These are phyloP conservation scores for Pholiota molesta DNA, from an alignment of 768 basidiomycete genomes.

Conservation along the genomic window DNA sequence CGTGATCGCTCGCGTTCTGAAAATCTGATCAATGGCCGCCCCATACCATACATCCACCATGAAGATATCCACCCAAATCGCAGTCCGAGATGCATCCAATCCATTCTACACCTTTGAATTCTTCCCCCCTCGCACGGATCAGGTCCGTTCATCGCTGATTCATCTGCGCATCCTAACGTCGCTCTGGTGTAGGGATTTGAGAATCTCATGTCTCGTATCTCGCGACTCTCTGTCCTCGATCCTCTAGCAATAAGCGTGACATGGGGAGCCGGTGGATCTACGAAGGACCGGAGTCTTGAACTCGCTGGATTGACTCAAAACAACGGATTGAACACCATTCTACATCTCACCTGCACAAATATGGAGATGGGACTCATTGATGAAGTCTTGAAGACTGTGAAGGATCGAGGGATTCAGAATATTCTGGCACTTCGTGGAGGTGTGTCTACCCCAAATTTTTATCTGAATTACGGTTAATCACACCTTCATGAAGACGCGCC, in stretches of 20 bases:
- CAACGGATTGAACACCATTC: slow-evolving; percentile 81
- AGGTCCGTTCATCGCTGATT: slow-evolving; percentile 44
- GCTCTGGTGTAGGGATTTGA: slow-evolving; percentile 64
- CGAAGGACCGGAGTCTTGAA: slow-evolving; percentile 85
- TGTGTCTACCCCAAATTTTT: slow-evolving; percentile 30
- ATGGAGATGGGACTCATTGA: slow-evolving; percentile 91
- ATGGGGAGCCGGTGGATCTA: slow-evolving; percentile 97
- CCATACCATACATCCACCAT: slow-evolving; percentile 35
- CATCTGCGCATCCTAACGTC: not conserved
- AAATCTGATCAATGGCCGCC: slow-evolving; percentile 1
- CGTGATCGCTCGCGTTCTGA: slow-evolving; percentile 11
- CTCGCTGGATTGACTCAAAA: slow-evolving; percentile 78
- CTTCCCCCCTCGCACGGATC: slow-evolving; percentile 94
- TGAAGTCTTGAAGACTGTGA: slow-evolving; percentile 81
- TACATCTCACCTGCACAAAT: slow-evolving; percentile 98
- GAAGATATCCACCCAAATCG: slow-evolving; percentile 78
- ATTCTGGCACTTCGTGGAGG: slow-evolving; percentile 93
- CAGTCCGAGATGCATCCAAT: slow-evolving; percentile 36
- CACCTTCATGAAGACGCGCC: slow-evolving; percentile 71
- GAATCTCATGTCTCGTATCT: slow-evolving; percentile 88
- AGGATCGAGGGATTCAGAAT: slow-evolving; percentile 81
- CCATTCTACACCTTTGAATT: slow-evolving; percentile 96
- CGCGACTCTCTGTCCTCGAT: slow-evolving; percentile 72
- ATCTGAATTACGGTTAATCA: not conserved
- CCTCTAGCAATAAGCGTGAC: slow-evolving; percentile 91